Percentiles rank a stretch among this genome's conserved stretches.
Conservation (phyloP, 257 asterid species). For the Jasminum sambac region DNA sequence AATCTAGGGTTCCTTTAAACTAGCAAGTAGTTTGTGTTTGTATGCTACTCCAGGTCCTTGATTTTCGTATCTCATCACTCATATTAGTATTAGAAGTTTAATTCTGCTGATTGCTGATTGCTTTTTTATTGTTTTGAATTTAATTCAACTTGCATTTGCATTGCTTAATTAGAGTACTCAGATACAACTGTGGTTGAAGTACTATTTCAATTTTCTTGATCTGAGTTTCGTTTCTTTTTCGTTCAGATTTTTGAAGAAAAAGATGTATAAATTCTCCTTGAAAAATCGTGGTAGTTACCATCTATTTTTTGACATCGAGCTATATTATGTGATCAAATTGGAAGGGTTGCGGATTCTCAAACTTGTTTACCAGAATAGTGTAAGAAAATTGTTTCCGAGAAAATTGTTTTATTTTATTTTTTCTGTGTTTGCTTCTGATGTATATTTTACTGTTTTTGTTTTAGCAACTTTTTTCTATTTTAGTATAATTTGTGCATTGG, state of each 20-base stretch:
- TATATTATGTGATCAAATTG: not conserved
- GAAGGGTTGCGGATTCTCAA: not conserved
- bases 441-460: too few species aligned
- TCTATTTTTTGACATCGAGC: not conserved
- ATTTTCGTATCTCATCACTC: conserved; percentile 15
- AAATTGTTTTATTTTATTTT: too few species aligned
- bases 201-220: not conserved
- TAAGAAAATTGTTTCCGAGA: too few species aligned
- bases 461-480: not conserved
- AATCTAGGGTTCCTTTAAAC: conserved; percentile 37
- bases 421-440: too few species aligned
- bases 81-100: not conserved
- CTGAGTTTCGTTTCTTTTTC: not conserved
- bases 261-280: not conserved
- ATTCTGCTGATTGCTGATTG: conserved; percentile 11
- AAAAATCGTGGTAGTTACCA: too few species aligned
- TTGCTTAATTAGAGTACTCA: conserved; percentile 1
- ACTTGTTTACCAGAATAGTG: too few species aligned
- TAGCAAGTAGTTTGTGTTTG: conserved; percentile 16
- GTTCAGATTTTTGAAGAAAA: not conserved
- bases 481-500: not conserved
- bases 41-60: conserved; percentile 24
- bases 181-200: not conserved
- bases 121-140: not conserved
- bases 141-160: not conserved